phyloP scores from a whole-genome alignment of 2,329 filamentous ascomycete genomes.

The Aspergillus ochraceus region DNA sequence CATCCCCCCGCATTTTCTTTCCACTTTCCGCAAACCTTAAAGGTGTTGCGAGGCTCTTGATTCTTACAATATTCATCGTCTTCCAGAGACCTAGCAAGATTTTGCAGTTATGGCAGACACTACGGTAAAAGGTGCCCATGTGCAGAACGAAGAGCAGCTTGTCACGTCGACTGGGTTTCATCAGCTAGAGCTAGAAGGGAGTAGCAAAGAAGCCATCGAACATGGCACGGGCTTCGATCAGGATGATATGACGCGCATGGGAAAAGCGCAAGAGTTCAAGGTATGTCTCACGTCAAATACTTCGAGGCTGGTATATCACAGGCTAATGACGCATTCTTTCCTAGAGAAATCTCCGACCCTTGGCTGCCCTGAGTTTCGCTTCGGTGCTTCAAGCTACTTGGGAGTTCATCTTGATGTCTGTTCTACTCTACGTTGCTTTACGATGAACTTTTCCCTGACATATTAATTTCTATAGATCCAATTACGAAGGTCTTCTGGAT shows the following conservation, averaged over 20 bases:
- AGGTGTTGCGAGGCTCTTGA: not conserved
- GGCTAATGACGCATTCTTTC: not conserved
- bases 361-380: constrained; percentile 36
- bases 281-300: constrained; percentile 6
- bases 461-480: constrained; percentile 12
- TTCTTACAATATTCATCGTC: not conserved
- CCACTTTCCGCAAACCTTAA: not conserved
- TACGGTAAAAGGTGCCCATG: not conserved
- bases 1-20: not conserved
- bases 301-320: not conserved
- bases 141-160: constrained; percentile 2
- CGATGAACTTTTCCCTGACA: not conserved
- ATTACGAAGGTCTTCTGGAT: constrained; percentile 25
- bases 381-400: constrained; percentile 38
- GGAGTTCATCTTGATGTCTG: constrained; percentile 37
- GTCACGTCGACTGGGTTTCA: not conserved
- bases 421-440: not conserved
- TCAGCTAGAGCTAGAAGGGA: constrained; percentile 7
- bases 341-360: constrained; percentile 33
- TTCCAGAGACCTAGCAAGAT: not conserved
- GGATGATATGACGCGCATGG: constrained; percentile 33
- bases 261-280: constrained; percentile 32
- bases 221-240: constrained; percentile 21
- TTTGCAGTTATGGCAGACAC: not conserved
- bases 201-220: not conserved